Conservation (phyloP, 2,329 filamentous ascomycete genomes). For the Aureobasidium namibiae region DNA sequence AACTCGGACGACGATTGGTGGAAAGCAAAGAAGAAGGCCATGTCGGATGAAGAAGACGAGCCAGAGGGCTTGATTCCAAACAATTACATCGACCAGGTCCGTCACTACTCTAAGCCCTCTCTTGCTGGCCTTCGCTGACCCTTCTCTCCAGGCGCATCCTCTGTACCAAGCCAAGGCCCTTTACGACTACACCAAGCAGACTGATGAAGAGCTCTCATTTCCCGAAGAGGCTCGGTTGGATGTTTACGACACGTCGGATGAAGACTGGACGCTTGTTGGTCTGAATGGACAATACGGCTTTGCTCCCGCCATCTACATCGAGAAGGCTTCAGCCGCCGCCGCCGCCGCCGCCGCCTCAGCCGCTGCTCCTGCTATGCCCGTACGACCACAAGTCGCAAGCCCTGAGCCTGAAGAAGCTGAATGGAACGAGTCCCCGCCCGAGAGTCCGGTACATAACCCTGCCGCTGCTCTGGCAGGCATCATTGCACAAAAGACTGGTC, state of each 20-base stretch:
- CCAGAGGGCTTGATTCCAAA: conserved; percentile 83
- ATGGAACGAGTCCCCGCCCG: conserved; percentile 36
- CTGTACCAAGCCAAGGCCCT: conserved; percentile 72
- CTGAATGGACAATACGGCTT: conserved; percentile 83
- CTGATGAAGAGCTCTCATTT: conserved; percentile 95
- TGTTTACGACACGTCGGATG: conserved; percentile 84
- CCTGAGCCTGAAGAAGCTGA: conserved; percentile 29
- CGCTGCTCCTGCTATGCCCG: conserved; percentile 30
- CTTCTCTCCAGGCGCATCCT: conserved; percentile 51
- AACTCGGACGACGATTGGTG: conserved; percentile 74
- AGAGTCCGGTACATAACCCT: conserved; percentile 35
- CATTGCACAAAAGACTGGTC: conserved; percentile 40
- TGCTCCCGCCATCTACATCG: conserved; percentile 92
- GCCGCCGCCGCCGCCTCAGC: conserved; percentile 36
- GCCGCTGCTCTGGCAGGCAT: conserved; percentile 51
- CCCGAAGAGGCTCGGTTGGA: conserved; percentile 75
- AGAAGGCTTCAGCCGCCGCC: conserved; percentile 49
- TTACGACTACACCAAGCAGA: conserved; percentile 96
- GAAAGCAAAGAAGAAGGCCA: conserved; percentile 84
- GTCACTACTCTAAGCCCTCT: conserved; percentile 22
- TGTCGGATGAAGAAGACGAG: conserved; percentile 77
- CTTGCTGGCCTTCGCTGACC: background rate
- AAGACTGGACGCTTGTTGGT: conserved; percentile 93
- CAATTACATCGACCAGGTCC: conserved; percentile 91
- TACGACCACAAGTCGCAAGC: conserved; percentile 30